phyloP scores from a whole-genome alignment of 2,329 filamentous ascomycete genomes.

The Ophiocordyceps camponoti-floridani region DNA sequence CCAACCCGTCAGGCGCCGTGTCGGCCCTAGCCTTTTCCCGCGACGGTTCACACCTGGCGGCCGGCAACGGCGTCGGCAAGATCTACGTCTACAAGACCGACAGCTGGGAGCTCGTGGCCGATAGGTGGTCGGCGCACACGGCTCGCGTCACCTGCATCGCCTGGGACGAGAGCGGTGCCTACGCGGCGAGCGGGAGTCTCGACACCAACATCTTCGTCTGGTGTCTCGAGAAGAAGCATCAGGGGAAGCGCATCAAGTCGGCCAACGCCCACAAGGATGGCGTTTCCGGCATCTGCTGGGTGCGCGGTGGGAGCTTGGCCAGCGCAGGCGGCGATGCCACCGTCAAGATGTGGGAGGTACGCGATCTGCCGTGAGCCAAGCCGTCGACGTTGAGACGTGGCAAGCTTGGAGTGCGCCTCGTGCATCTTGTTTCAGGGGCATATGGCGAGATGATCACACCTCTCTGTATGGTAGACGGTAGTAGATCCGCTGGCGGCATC shows the following conservation, averaged over 20 bases:
- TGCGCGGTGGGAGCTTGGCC: slow-evolving; percentile 50
- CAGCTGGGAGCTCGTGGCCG: slow-evolving; percentile 55
- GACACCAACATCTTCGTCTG: slow-evolving; percentile 90
- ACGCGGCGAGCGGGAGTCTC: slow-evolving; percentile 67
- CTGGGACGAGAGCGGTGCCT: slow-evolving; percentile 64
- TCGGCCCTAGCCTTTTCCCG: slow-evolving; percentile 72
- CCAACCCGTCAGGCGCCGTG: slow-evolving; percentile 51
- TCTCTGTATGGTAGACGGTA: background rate
- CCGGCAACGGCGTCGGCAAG: slow-evolving; percentile 70
- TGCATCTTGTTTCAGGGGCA: too few relatives aligned
- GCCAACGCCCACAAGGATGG: slow-evolving; percentile 91
- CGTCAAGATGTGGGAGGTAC: slow-evolving; percentile 63
- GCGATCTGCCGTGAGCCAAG: slow-evolving; percentile 14
- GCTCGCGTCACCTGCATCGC: slow-evolving; percentile 38
- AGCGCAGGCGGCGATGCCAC: slow-evolving; percentile 77
- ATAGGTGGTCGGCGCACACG: slow-evolving; percentile 48
- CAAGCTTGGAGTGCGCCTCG: too few relatives aligned
- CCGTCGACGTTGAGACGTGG: too few relatives aligned
- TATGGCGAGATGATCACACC: background rate
- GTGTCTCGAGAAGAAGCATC: slow-evolving; percentile 62
- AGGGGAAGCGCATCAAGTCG: slow-evolving; percentile 68
- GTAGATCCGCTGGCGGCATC: background rate
- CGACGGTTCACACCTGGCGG: slow-evolving; percentile 60
- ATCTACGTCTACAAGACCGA: slow-evolving; percentile 57
- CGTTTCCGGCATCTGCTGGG: slow-evolving; percentile 75